These are phyloP conservation scores for Sutorius australiensis DNA, from an alignment of 768 basidiomycete genomes.

Conservation along the genomic window DNA sequence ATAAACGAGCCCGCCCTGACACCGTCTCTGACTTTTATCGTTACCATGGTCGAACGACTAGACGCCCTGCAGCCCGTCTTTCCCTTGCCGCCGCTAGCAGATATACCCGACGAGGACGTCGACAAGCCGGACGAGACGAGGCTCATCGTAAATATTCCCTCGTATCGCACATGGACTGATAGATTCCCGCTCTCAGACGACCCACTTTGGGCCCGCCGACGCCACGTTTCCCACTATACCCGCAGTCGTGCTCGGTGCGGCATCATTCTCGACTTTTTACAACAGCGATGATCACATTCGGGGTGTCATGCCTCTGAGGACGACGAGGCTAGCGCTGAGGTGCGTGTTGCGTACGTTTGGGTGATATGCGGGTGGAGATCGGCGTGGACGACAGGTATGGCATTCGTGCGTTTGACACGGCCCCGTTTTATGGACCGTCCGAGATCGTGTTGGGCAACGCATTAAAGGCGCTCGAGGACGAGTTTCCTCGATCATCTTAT, in stretches of 20 bases:
- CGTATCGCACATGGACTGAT: constrained; percentile 5
- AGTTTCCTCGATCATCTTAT: constrained; percentile 79
- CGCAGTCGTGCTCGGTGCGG: constrained; percentile 68
- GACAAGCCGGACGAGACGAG: constrained; percentile 37
- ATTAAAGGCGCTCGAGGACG: constrained; percentile 51
- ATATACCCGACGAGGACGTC: constrained; percentile 39
- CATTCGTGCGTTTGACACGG: constrained; percentile 77
- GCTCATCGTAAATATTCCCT: constrained; percentile 32
- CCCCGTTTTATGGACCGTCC: constrained; percentile 75
- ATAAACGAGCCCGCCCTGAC: background rate
- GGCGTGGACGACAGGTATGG: constrained; percentile 56
- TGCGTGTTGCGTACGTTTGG: constrained; percentile 28
- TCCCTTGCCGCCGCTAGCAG: constrained; percentile 36
- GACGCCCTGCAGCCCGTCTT: constrained; percentile 40
- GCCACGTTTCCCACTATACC: constrained; percentile 36
- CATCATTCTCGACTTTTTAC: constrained; percentile 63
- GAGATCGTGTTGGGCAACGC: constrained; percentile 73
- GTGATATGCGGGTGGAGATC: background rate
- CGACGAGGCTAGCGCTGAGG: constrained; percentile 74
- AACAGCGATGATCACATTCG: constrained; percentile 57
- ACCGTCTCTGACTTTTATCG: background rate
- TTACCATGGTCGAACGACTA: constrained; percentile 39
- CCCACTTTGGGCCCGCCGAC: constrained; percentile 27
- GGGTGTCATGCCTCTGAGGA: constrained; percentile 56
- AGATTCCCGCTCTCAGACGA: constrained; percentile 19